Percentiles rank a stretch among this genome's conserved stretches.
Conservation (phyloP, 345 rosid species). For the Melaleuca quinquenervia region DNA sequence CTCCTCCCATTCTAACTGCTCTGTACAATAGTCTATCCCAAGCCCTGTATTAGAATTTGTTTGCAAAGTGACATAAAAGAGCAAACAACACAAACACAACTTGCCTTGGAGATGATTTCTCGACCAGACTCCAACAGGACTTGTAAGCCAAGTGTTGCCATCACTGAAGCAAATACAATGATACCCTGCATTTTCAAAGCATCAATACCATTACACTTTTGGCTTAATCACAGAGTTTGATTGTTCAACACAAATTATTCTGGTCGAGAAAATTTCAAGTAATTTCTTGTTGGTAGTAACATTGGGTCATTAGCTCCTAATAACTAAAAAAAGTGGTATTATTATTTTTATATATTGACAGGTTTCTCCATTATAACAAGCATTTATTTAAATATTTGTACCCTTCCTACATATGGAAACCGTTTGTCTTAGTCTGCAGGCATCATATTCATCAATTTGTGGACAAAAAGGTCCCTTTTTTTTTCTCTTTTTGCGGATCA, state of each 20-base stretch:
- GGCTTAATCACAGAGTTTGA: background rate
- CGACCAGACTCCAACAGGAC: constrained; percentile 23
- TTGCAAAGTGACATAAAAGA: background rate
- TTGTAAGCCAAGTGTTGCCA: constrained; percentile 32
- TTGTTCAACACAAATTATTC: background rate
- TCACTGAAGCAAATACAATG: constrained; percentile 29
- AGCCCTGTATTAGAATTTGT: background rate
- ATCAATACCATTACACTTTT: background rate
- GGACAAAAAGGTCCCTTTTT: background rate
- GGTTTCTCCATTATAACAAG: background rate
- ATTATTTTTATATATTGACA: background rate
- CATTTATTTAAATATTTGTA: background rate
- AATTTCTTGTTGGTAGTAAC: background rate
- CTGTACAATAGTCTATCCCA: background rate
- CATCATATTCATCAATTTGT: background rate
- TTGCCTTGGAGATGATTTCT: constrained; percentile 17
- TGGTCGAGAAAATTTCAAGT: background rate
- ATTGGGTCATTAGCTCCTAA: background rate
- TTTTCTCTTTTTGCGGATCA: background rate
- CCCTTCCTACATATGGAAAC: background rate
- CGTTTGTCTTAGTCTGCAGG: background rate
- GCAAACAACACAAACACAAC: background rate
- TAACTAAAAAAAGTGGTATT: background rate
- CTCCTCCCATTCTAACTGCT: background rate
- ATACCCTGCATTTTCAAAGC: constrained; percentile 3